phyloP scores from a whole-genome alignment of 1,284 basidiomycete species.

The Vanrija pseudolonga region DNA sequence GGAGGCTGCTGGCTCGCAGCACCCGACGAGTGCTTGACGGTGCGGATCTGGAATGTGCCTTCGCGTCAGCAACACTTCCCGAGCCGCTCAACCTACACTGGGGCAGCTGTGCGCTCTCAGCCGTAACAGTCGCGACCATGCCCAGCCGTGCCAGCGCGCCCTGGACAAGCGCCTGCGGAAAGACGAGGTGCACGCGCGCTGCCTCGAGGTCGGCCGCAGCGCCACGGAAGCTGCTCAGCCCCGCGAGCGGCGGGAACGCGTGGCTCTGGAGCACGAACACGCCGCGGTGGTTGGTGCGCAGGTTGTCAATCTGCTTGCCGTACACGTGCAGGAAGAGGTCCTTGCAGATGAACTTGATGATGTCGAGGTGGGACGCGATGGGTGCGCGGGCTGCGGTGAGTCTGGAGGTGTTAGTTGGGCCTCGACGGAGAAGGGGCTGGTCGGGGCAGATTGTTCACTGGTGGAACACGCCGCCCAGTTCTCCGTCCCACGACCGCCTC shows the following conservation, averaged over 20 bases:
- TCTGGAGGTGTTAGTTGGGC: slow-evolving; percentile 52
- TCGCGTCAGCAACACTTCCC: not conserved
- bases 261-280: slow-evolving; percentile 92
- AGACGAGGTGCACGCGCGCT: slow-evolving; percentile 71
- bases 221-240: slow-evolving; percentile 66
- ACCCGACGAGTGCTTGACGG: slow-evolving; percentile 5
- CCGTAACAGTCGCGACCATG: slow-evolving; percentile 64
- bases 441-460: too few relatives aligned
- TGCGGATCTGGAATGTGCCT: slow-evolving; percentile 47
- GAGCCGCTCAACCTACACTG: slow-evolving; percentile 62
- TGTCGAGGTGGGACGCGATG: slow-evolving; percentile 79
- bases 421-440: too few relatives aligned
- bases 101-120: slow-evolving; percentile 74
- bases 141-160: slow-evolving; percentile 78
- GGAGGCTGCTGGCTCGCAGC: not conserved
- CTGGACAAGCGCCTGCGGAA: slow-evolving; percentile 74
- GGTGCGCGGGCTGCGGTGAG: slow-evolving; percentile 69
- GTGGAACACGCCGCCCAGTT: too few relatives aligned
- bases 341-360: slow-evolving; percentile 93
- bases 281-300: slow-evolving; percentile 89
- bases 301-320: slow-evolving; percentile 84
- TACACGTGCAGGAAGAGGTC: slow-evolving; percentile 59
- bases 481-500: too few relatives aligned
- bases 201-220: slow-evolving; percentile 66
- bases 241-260: slow-evolving; percentile 74